Conservation (phyloP, 768 basidiomycete genomes). For the Sporobolomyces pararoseus region DNA sequence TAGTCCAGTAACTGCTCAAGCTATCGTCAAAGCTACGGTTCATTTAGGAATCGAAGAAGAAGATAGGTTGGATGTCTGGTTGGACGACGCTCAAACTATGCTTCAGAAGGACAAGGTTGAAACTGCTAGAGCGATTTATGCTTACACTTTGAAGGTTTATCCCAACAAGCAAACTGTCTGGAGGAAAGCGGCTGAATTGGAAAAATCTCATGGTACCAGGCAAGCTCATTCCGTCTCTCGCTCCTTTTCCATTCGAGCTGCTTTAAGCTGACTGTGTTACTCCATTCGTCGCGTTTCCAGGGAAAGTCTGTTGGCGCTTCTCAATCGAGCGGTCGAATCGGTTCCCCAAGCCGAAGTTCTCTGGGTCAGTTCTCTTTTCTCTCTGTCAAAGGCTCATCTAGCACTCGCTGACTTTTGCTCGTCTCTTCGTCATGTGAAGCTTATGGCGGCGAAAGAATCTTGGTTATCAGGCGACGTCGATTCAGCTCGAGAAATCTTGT, state of each 20-base stretch:
- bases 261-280: not conserved
- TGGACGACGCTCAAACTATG: conserved; percentile 81
- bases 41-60: conserved; percentile 94
- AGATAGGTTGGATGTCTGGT: conserved; percentile 82
- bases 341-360: conserved; percentile 93
- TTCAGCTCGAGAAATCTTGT: conserved; percentile 83
- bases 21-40: conserved; percentile 89
- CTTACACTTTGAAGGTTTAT: conserved; percentile 85
- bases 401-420: not conserved
- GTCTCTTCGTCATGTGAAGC: too few relatives aligned
- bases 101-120: conserved; percentile 69
- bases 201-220: conserved; percentile 83
- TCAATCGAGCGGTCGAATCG: conserved; percentile 75
- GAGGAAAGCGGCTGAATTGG: conserved; percentile 86
- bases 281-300: conserved; percentile 49
- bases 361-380: conserved; percentile 56
- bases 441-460: conserved; percentile 97
- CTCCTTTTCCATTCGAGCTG: not conserved
- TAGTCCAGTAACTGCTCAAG: conserved; percentile 79
- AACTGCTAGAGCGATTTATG: conserved; percentile 79
- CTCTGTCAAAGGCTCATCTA: not conserved
- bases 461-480: conserved; percentile 86
- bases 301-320: conserved; percentile 74
- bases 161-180: conserved; percentile 81
- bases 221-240: conserved; percentile 47